Base-by-base conservation (phyloP, 2,329 filamentous ascomycete species). In the Colletotrichum cordylinicola region DNA sequence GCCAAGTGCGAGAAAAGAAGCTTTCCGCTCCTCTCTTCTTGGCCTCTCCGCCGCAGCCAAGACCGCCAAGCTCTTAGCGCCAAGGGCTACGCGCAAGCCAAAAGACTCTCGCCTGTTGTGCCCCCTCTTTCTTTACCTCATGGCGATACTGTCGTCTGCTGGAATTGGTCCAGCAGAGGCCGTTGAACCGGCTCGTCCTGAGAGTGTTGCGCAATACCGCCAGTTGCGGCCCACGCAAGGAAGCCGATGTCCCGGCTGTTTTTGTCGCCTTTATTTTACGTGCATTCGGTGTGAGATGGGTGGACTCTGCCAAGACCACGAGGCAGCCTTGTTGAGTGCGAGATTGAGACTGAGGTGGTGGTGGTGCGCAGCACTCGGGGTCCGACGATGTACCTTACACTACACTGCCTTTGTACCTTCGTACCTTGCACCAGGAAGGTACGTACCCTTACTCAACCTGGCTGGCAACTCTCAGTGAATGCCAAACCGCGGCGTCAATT, bases 21-120 rank as follows among this genome's bases (percentile, higher is more conserved):
- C 73, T 75, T 75, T 75, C 73, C 73, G 73, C 73, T 75, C 73
- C 73, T 75, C 73, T 68, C 64, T 75, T 73, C 73, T 75, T 75
- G 73, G 73, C 73, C 70, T 73, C 73, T 75, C 73, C 73, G 73
- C 73, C 73, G 73, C 73, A 75, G 73, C 73, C 73, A 75, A 75
- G 73, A 73, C 73, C n/a, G 64, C 73, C 73, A 73, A 64, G 64
- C 2, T 56, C 73, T 75, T 73, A 72, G 73, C 70, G 73, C 70
- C 73, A 65, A 75, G 73, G 70, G 62, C 70, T 73, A 75, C 73
- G 73, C 73, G 73, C 73, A 73, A 75, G 67, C 73, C 69, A 31
- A 67, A 72, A 67, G 31, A 31, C 39, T n/a, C 31, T 61, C 64
- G 70, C 65, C 73, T 73, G 73, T 43, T 58, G 62, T 52, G 39